A percentile compares a stretch with the other conserved stretches of the same genome.
Evolutionary conservation across 495 filamentous ascomycete genomes (phyloP).

Genomic region (Rusavskia elegans): DNA sequence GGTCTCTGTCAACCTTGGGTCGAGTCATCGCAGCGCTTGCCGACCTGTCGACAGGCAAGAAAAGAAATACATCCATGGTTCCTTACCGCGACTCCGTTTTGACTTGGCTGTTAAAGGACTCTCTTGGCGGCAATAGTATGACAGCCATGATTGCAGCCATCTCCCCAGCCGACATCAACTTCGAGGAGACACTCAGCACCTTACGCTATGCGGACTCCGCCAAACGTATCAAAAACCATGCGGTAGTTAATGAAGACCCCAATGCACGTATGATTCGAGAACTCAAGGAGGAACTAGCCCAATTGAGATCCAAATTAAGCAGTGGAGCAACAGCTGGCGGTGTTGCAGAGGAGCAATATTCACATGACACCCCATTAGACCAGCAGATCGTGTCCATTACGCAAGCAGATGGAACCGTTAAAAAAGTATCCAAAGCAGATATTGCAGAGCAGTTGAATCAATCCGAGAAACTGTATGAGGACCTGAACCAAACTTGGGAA

Average conservation of each 20-base stretch:
- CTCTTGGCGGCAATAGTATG: constrained; percentile 95
- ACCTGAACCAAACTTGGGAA: constrained; percentile 98
- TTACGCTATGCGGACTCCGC: constrained; percentile 94
- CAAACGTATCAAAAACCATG: constrained; percentile 99
- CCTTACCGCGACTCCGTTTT: constrained; percentile 95
- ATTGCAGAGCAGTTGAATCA: constrained; percentile 93
- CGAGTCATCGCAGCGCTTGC: constrained; percentile 96
- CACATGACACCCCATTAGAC: constrained; percentile 80
- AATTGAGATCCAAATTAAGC: constrained; percentile 74
- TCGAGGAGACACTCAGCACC: constrained; percentile 91
- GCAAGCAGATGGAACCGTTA: constrained; percentile 67
- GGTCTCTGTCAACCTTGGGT: constrained; percentile 88
- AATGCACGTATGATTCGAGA: constrained; percentile 98
- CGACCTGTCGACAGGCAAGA: constrained; percentile 75
- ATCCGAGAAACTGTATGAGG: constrained; percentile 87
- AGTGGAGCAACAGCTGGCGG: constrained; percentile 38
- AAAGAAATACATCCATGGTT: constrained; percentile 70
- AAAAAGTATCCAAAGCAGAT: constrained; percentile 95
- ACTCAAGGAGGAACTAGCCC: constrained; percentile 83
- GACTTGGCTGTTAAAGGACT: constrained; percentile 96
- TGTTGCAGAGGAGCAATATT: constrained; percentile 61
- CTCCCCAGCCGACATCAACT: constrained; percentile 97
- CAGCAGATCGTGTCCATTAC: constrained; percentile 94
- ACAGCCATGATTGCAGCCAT: constrained; percentile 99
- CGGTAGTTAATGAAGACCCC: constrained; percentile 96